phyloP scores from a whole-genome alignment of 2,329 filamentous ascomycete genomes.

The Aspergillus sp. region DNA sequence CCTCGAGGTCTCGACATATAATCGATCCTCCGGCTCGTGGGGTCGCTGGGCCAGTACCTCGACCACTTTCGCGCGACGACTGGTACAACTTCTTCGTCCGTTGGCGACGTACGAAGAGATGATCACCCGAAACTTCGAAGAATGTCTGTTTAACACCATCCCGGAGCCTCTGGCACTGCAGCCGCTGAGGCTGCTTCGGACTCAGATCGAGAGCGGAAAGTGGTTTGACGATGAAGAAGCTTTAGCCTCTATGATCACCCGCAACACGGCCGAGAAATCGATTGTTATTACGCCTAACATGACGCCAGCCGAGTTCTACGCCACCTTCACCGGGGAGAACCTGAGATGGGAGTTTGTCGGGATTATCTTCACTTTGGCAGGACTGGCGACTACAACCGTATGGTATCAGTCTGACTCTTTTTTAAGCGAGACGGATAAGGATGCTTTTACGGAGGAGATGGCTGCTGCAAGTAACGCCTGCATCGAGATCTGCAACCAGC shows the following conservation, averaged over 20 bases:
- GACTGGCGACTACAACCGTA: background rate
- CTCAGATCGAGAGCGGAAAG: background rate
- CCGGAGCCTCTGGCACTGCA: conserved; percentile 2
- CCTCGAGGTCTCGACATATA: background rate
- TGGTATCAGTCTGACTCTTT: background rate
- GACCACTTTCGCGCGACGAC: background rate
- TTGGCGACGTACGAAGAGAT: conserved; percentile 1
- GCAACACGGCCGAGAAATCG: background rate
- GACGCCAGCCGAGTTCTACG: conserved; percentile 4
- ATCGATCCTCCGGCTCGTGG: background rate
- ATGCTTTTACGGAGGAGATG: conserved; percentile 7
- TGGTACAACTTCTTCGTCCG: conserved; percentile 2
- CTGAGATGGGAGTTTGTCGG: conserved; percentile 9
- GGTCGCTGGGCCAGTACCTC: conserved; percentile 1
- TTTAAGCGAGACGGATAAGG: background rate
- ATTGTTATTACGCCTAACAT: background rate
- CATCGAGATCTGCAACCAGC: conserved; percentile 7
- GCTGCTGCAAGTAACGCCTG: conserved; percentile 2
- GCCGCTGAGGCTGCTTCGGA: background rate
- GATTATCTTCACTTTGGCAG: background rate
- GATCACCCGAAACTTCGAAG: background rate
- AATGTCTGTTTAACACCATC: background rate
- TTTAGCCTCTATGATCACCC: background rate
- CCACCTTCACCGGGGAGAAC: conserved; percentile 1
- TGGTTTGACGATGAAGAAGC: background rate